Base-by-base conservation (phyloP, 2,329 filamentous ascomycete species). In the Thielaviopsis ethacetica region DNA sequence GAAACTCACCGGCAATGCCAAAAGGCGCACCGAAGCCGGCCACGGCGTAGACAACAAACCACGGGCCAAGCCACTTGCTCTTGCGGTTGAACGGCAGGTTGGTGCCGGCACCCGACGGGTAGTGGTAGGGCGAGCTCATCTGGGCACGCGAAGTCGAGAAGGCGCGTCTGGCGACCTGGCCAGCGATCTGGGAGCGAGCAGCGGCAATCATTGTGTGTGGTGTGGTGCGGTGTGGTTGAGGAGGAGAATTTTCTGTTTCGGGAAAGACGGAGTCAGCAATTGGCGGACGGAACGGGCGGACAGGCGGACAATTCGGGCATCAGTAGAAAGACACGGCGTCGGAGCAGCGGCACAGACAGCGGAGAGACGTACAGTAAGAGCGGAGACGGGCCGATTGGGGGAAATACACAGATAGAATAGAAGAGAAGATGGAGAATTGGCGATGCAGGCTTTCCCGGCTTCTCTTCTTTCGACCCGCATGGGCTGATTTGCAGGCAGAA, bases 81-180 rank as follows among this genome's bases (percentile, higher is more conserved):
- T 88, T 80, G 66, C 93, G 87, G 81, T 98, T 95, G 84, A 98
- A 98, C 65, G 93, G 93, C 65, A 98, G 76, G 82, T 96, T 97
- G 79, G 81, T 85, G 75, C 89, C 86, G 69, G 91, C 88, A 65
- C 91, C 93, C 79, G 97, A 91, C 67, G 91, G 86, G 79, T 98
- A 98, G 81, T 98, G 93, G 85, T 95, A 96, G 64, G 91, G 91
- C 71, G 88, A 94, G 68, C 79, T 82, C 71, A 95, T 76, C 73
- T 88, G 89, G 71, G 86, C 75, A 70, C 88, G 88, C 72, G 91
- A 94, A 69, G 88, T 83, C 74, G 90, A 86, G 85, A 98, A 96
- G 76, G 86, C 89, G 74, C 93, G 91, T 78, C 90, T 89, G 80
- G 85, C 81, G 76, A 90, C 78, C 41, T 59, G 57, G 70, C 81